A percentile compares a stretch with the other conserved stretches of the same genome.
Evolutionary conservation across 352 stramenopile species (phyloP).

Genomic region (Hyphochytrium catenoides): DNA sequence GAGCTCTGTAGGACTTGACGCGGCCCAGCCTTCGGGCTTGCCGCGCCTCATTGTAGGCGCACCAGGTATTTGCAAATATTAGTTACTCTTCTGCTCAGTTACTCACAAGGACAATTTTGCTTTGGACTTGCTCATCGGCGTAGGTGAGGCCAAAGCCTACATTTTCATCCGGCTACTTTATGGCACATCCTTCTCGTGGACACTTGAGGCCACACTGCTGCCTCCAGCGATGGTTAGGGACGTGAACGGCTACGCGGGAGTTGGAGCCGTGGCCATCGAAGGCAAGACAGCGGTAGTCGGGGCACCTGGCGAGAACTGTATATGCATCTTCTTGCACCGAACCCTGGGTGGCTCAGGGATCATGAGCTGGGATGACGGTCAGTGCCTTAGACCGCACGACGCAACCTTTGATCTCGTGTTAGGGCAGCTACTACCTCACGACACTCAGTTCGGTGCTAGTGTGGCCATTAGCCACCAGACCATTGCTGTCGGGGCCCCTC

Average conservation of each 20-base stretch:
- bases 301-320: slow-evolving; percentile 28
- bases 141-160: no score
- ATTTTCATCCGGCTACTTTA: no score
- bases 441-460: slow-evolving; percentile 57
- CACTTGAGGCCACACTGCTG: slow-evolving; percentile 21
- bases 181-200: no score
- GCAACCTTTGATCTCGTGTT: slow-evolving; percentile 53
- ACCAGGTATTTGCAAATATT: no score
- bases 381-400: slow-evolving; percentile 39
- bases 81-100: no score
- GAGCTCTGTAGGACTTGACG: no score
- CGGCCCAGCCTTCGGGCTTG: no score
- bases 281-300: slow-evolving; percentile 68
- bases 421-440: slow-evolving; percentile 40
- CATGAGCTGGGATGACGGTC: slow-evolving; percentile 37
- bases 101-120: no score
- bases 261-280: slow-evolving; percentile 38
- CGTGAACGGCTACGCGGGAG: slow-evolving; percentile 37
- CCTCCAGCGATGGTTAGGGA: slow-evolving; percentile 24
- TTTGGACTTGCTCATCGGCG: no score
- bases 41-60: no score
- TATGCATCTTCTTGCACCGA: slow-evolving; percentile 22
- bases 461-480: slow-evolving; percentile 54
- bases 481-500: slow-evolving; percentile 65
- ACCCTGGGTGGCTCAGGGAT: slow-evolving; percentile 35